These are phyloP conservation scores for Suhomyces tanzawaensis DNA, from an alignment of 805 yeast genomes.

Conservation along the genomic window DNA sequence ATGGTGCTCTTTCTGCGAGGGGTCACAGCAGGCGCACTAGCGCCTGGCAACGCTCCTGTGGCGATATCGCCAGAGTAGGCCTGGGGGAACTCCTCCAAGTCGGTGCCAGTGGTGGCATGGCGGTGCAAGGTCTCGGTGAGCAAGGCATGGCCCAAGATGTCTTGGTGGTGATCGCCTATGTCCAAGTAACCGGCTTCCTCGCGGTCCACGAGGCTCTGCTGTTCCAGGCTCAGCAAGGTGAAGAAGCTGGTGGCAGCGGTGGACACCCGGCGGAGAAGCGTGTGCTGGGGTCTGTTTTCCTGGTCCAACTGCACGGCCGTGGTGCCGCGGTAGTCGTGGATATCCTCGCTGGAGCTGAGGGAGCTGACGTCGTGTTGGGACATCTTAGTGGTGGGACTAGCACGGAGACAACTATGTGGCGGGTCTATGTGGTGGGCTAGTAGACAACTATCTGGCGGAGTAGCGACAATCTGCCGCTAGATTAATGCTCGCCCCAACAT, in stretches of 20 bases:
- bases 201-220: not conserved
- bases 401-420: too few species aligned
- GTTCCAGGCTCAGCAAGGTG: not conserved
- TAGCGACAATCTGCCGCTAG: too few species aligned
- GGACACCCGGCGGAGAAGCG: not conserved
- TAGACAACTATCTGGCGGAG: too few species aligned
- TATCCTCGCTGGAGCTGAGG: not conserved
- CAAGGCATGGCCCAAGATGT: constrained; percentile 13
- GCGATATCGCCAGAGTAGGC: constrained; percentile 7
- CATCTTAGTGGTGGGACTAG: too few species aligned
- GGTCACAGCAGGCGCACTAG: not conserved
- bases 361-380: not conserved
- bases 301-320: constrained; percentile 1
- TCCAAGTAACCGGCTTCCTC: constrained; percentile 7
- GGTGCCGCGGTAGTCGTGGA: not conserved
- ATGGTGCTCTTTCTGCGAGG: constrained; percentile 19
- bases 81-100: constrained; percentile 9
- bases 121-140: constrained; percentile 6
- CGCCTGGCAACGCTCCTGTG: not conserved
- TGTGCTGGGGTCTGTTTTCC: not conserved
- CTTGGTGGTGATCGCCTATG: constrained; percentile 6
- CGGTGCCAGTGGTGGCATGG: not conserved
- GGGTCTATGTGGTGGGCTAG: too few species aligned
- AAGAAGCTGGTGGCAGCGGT: not conserved
- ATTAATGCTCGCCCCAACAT: too few species aligned